Evolutionary conservation across 2,329 filamentous ascomycete species (phyloP), one percentile per base, ranked within the genome.

Genomic region (Chalaropsis thielavioides): DNA sequence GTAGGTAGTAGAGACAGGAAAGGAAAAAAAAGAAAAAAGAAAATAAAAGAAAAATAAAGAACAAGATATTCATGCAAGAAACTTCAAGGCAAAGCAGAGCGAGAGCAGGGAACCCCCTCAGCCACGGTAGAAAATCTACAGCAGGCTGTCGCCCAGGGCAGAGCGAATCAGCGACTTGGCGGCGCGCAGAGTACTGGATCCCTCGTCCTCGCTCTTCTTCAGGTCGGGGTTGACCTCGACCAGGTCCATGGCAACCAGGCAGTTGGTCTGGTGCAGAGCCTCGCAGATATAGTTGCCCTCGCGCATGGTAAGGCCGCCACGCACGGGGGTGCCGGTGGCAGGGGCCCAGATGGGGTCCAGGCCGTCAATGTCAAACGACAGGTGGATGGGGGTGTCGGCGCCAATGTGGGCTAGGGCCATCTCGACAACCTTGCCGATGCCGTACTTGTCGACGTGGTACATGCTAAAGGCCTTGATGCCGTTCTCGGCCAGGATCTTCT

Each of bases 401-500:
- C 94, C 94, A 69, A 97, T 95, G 79, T 96, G 92, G 40, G 87
- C 92, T 63, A 99, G 81, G n/a, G 92, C 92, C 92, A 96, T 95
- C 72, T 97, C 94, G 78, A 99, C 91, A 69, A 99, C 90, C 69
- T 87, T 88, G 64, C 94, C 94, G 71, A 99, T 99, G 59, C 94
- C 94, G 73, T 97, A 82, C 88, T 84, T 82, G 76, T 99, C 94
- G 75, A 99, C 88, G 73, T 99, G 94, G 74, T 96, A 94, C 94
- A 99, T 99, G 77, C 88, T 92, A 73, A 97, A 99, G 3, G 92
- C 92, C 80, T 90, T 92, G 79, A 99, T 94, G 51, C 88, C 87
- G 72, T 97, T 80, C 69, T 97, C 90, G 66, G 87, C 82, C 69
- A 99, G 78, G 68, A 96, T 89, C 77, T 85, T 83, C 86, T 96